Conservation (phyloP, 2,329 filamentous ascomycete genomes). For the Penicillium nordicum region DNA sequence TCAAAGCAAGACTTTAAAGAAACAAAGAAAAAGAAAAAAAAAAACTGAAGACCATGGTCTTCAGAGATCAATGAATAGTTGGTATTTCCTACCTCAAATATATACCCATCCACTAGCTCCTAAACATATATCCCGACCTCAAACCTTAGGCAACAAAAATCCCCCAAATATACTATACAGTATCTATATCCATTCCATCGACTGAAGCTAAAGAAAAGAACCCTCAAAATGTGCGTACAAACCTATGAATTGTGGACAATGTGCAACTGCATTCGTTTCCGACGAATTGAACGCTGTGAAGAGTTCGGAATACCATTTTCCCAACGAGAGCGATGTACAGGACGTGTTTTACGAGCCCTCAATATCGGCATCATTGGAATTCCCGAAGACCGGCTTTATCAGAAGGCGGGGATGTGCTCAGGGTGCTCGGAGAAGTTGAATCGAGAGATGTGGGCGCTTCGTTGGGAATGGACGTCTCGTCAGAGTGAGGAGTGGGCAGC, state of each 20-base stretch:
- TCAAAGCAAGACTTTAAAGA: not conserved
- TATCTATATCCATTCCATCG: not conserved
- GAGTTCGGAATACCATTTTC: not conserved
- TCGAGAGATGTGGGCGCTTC: slow-evolving; percentile 6
- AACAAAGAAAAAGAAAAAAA: not conserved
- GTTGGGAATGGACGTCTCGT: slow-evolving; percentile 6
- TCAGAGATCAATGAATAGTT: not conserved
- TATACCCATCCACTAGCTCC: not conserved
- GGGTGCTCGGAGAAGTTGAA: not conserved
- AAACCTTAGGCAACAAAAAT: not conserved
- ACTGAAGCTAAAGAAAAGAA: too few species aligned
- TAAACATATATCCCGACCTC: not conserved
- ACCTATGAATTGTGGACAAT: not conserved
- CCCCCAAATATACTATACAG: not conserved
- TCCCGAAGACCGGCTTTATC: slow-evolving; percentile 13
- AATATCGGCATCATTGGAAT: not conserved
- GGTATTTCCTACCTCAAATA: not conserved
- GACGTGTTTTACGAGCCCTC: not conserved
- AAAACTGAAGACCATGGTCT: not conserved
- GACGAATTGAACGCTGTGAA: not conserved
- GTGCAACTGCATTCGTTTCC: slow-evolving; percentile 1
- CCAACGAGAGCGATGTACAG: not conserved
- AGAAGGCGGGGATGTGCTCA: not conserved
- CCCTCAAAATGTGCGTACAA: not conserved
- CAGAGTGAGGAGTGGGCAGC: slow-evolving; percentile 7